These are phyloP conservation scores for Scutellaria minor DNA, from an alignment of 257 asterid species.

Conservation along the genomic window DNA sequence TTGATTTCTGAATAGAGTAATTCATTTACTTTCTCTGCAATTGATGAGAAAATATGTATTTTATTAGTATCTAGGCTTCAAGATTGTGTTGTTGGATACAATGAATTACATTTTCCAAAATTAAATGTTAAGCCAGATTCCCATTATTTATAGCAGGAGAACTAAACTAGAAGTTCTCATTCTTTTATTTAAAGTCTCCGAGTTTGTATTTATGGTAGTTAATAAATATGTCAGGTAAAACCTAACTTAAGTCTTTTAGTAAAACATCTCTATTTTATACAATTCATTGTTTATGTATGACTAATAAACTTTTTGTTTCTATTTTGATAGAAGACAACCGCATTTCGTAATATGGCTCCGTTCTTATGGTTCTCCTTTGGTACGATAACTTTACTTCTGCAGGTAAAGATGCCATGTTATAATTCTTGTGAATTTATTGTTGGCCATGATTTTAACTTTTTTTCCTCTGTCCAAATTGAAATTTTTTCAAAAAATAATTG, in stretches of 20 bases:
- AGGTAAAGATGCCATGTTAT: conserved; percentile 35
- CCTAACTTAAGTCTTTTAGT: not conserved
- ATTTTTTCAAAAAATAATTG: not conserved
- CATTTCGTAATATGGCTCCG: conserved; percentile 39
- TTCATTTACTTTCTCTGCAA: no score
- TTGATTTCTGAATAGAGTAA: no score
- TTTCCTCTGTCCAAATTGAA: not conserved
- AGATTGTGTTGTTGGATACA: not conserved
- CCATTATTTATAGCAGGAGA: not conserved
- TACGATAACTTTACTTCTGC: conserved; percentile 47
- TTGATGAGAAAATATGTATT: not conserved
- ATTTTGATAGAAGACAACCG: conserved; percentile 31
- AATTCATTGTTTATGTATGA: not conserved
- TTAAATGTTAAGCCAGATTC: conserved; percentile 5
- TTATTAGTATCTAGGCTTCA: not conserved
- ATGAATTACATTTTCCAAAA: not conserved
- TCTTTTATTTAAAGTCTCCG: not conserved
- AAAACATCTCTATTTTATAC: not conserved
- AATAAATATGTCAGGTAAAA: not conserved
- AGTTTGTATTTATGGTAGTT: conserved; percentile 8
- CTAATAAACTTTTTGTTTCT: conserved; percentile 9
- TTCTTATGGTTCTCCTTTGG: conserved; percentile 50
- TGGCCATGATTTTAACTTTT: not conserved
- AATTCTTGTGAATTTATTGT: not conserved
- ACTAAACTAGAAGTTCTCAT: conserved; percentile 18